Conservation (phyloP, 2,329 filamentous ascomycete species). For the Arthrobotrys megalospora region DNA sequence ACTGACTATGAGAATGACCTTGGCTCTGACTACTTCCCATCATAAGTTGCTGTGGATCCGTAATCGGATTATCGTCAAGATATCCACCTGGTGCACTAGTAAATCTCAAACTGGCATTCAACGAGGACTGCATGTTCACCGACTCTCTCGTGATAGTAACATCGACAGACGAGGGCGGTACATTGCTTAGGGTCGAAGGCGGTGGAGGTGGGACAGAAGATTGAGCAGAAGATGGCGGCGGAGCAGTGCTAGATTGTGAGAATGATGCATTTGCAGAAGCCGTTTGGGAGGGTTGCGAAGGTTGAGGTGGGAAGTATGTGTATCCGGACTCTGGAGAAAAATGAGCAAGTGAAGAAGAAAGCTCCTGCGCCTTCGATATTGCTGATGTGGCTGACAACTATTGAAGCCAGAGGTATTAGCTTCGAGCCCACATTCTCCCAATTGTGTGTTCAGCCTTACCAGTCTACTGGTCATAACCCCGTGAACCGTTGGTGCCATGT, state of each 20-base stretch:
- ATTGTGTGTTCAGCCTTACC: conserved; percentile 66
- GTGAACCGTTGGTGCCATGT: conserved; percentile 76
- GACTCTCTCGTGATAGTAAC: conserved; percentile 66
- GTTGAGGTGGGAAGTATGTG: conserved; percentile 64
- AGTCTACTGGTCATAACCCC: conserved; percentile 75
- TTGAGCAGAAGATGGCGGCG: conserved; percentile 29
- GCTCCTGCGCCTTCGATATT: conserved; percentile 65
- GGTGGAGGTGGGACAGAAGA: conserved; percentile 60
- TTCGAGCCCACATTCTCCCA: conserved; percentile 45
- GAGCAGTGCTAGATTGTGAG: conserved; percentile 46
- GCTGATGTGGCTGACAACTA: conserved; percentile 64
- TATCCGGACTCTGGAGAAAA: conserved; percentile 72
- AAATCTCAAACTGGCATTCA: conserved; percentile 71
- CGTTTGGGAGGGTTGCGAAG: conserved; percentile 46
- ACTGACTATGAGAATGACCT: conserved; percentile 39
- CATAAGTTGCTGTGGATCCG: conserved; percentile 68
- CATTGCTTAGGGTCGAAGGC: conserved; percentile 63
- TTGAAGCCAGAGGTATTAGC: conserved; percentile 32
- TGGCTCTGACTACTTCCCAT: conserved; percentile 58
- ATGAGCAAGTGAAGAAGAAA: conserved; percentile 62
- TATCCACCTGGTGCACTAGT: conserved; percentile 75
- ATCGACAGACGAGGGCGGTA: conserved; percentile 64
- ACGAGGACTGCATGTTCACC: conserved; percentile 66
- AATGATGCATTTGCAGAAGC: conserved; percentile 44
- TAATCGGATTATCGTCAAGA: conserved; percentile 79